Evolutionary conservation across 441 rosid species (phyloP).

Genomic region (Gossypium trilobum): DNA sequence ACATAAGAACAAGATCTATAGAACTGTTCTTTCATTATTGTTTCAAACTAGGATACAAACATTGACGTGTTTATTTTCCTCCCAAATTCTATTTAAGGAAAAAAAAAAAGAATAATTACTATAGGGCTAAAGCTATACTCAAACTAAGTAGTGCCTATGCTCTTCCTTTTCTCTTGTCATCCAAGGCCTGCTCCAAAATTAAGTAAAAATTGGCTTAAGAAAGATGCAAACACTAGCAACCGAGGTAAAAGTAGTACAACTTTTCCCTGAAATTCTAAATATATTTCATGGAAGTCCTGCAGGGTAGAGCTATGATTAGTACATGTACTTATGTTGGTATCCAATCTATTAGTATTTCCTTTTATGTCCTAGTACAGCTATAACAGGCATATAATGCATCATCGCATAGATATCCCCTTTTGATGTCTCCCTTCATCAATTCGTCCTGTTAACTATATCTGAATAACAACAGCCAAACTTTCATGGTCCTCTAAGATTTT

Average conservation of each 20-base stretch:
- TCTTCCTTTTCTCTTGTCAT: conserved; percentile 63
- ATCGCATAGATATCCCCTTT: not conserved
- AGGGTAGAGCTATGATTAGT: not conserved
- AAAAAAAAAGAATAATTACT: conserved; percentile 15
- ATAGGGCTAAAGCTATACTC: not conserved
- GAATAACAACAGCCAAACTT: not conserved
- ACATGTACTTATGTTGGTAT: not conserved
- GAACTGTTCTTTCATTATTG: not conserved
- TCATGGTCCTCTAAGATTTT: not conserved
- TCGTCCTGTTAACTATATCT: not conserved
- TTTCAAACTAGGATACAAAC: not conserved
- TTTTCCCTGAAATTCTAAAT: not conserved
- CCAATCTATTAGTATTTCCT: not conserved
- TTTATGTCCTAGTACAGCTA: not conserved
- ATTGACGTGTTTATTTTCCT: conserved; percentile 23
- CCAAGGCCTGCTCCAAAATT: conserved; percentile 50
- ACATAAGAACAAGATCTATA: not conserved
- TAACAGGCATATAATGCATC: not conserved
- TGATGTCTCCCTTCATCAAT: not conserved
- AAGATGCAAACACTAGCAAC: not conserved
- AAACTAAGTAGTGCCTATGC: conserved; percentile 19
- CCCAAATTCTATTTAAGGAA: conserved; percentile 10
- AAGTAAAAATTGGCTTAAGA: not conserved
- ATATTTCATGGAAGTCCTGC: not conserved
- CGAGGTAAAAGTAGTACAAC: not conserved